Percentiles rank a stretch among this genome's conserved stretches.
Evolutionary conservation across 1,284 basidiomycete genomes (phyloP).

Genomic region (Ceratorhiza oryzae-sativae): DNA sequence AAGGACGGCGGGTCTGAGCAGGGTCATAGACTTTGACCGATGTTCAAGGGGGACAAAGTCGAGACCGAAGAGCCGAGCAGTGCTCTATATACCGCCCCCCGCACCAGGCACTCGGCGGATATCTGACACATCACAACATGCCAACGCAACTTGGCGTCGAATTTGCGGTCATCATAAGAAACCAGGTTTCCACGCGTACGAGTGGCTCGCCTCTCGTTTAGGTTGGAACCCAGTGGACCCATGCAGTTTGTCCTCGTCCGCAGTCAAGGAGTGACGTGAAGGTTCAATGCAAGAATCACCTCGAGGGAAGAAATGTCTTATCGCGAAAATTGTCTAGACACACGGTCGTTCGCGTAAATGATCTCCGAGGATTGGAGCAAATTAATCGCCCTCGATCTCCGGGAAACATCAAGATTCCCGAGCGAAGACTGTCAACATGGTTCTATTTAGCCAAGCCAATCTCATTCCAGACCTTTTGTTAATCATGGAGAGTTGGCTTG

Average conservation of each 20-base stretch:
- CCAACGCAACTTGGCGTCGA: not conserved
- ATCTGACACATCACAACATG: conserved; percentile 29
- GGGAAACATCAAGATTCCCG: conserved; percentile 2
- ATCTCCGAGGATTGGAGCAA: not conserved
- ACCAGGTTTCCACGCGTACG: conserved; percentile 22
- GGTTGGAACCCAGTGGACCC: not conserved
- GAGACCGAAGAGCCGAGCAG: not conserved
- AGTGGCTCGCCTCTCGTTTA: not conserved
- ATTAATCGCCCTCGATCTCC: not conserved
- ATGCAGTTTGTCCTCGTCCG: conserved; percentile 20
- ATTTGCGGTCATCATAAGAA: conserved; percentile 14
- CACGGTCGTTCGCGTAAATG: conserved; percentile 1
- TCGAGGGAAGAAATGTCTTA: conserved; percentile 17
- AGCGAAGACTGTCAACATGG: no score
- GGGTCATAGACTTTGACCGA: conserved; percentile 15
- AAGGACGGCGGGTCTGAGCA: not conserved
- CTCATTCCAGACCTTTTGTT: not conserved
- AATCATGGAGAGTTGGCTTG: no score
- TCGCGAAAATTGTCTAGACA: conserved; percentile 15
- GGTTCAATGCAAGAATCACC: not conserved
- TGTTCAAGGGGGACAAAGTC: conserved; percentile 1
- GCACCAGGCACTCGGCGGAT: not conserved
- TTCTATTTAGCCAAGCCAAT: not conserved
- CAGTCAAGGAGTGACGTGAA: conserved; percentile 22
- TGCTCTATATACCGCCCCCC: conserved; percentile 5